A percentile compares a stretch with the other conserved stretches of the same genome.
phyloP scores from a whole-genome alignment of 1,139 yeast genomes.

The Yamadazyma songkhlaensis region DNA sequence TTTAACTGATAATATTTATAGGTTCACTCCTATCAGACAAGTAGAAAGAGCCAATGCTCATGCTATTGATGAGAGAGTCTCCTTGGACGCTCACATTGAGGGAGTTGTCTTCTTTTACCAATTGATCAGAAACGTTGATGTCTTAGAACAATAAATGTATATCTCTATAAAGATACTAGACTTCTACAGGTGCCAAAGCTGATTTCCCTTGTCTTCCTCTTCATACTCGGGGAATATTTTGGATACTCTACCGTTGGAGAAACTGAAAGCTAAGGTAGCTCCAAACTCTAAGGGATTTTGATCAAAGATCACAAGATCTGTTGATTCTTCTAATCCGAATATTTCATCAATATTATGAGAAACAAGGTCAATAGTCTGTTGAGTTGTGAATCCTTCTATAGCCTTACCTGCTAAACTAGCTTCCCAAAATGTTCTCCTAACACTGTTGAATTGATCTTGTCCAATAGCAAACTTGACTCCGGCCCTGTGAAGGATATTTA shows the following conservation, averaged over 20 bases:
- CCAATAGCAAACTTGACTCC: conserved; percentile 7
- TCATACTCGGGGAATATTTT: conserved; percentile 5
- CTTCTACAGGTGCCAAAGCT: too few species aligned
- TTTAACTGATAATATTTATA: conserved; percentile 33
- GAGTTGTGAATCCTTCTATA: conserved; percentile 1
- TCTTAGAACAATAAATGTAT: neutral
- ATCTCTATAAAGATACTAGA: too few species aligned
- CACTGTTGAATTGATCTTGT: conserved; percentile 4
- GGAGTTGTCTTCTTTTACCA: conserved; percentile 39
- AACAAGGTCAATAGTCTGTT: conserved; percentile 2
- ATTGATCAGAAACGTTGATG: conserved; percentile 16
- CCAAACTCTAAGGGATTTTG: conserved; percentile 7
- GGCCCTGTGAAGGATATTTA: conserved; percentile 6
- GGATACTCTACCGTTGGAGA: conserved; percentile 2
- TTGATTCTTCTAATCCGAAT: conserved; percentile 1
- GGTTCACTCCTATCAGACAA: conserved; percentile 32
- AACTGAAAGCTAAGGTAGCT: conserved; percentile 3
- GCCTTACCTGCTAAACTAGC: conserved; percentile 7
- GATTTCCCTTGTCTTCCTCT: conserved; percentile 3
- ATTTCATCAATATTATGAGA: conserved; percentile 2
- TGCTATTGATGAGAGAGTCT: conserved; percentile 33
- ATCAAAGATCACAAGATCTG: conserved; percentile 5
- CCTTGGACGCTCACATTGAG: conserved; percentile 23
- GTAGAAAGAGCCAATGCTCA: conserved; percentile 20
- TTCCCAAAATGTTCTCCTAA: conserved; percentile 7